Percentiles rank a stretch among this genome's conserved stretches.
Evolutionary conservation across 257 asterid species (phyloP).

Genomic region (Avicennia marina): DNA sequence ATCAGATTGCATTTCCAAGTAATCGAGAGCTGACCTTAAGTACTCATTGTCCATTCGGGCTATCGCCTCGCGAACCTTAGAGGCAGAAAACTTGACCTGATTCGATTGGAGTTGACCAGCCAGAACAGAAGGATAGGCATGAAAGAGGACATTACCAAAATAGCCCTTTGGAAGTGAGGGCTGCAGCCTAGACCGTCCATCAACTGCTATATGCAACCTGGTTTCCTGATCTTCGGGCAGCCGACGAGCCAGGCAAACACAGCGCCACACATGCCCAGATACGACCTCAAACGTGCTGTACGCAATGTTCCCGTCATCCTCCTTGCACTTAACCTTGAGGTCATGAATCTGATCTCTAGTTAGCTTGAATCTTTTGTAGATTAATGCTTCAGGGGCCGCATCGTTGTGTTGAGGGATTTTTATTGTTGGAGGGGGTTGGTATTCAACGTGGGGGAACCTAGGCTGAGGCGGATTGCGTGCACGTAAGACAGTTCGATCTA

Average conservation of each 20-base stretch:
- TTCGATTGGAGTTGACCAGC: constrained; percentile 54
- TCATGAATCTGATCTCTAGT: constrained; percentile 50
- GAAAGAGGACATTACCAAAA: constrained; percentile 80
- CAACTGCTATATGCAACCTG: constrained; percentile 73
- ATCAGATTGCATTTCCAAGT: constrained; percentile 78
- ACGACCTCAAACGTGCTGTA: constrained; percentile 84
- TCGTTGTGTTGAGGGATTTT: constrained; percentile 19
- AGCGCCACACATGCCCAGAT: constrained; percentile 80
- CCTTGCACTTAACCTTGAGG: constrained; percentile 67
- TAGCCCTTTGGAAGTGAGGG: constrained; percentile 75
- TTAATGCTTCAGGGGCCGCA: constrained; percentile 31
- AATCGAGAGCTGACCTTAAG: constrained; percentile 75
- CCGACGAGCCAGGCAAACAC: constrained; percentile 60
- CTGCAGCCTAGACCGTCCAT: constrained; percentile 64
- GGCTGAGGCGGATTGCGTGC: constrained; percentile 86
- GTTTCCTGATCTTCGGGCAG: constrained; percentile 58
- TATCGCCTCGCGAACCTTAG: constrained; percentile 61
- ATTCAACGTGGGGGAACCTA: constrained; percentile 73
- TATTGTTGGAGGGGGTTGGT: constrained; percentile 81
- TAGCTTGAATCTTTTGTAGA: constrained; percentile 54
- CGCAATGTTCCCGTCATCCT: constrained; percentile 35
- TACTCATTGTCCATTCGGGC: constrained; percentile 75
- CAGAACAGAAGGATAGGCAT: constrained; percentile 61
- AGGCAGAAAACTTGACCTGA: constrained; percentile 61
- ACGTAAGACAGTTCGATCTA: constrained; percentile 75